Conservation (phyloP, 2,329 filamentous ascomycete species). For the Aspergillus spinulosporus region DNA sequence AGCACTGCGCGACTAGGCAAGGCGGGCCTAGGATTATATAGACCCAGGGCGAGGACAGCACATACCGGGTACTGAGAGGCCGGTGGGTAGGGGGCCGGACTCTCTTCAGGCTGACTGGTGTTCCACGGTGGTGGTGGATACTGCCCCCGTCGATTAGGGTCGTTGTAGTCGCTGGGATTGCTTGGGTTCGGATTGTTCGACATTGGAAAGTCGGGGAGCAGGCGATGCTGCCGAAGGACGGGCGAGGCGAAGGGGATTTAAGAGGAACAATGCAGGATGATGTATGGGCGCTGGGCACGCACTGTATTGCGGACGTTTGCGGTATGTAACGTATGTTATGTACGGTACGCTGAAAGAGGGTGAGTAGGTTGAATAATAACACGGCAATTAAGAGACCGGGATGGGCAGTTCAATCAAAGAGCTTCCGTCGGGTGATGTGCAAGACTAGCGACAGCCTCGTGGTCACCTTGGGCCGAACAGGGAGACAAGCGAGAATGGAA, state of each 20-base stretch:
- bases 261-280: conserved; percentile 31
- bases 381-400: conserved; percentile 16
- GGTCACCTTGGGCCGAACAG: conserved; percentile 18
- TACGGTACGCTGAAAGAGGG: conserved; percentile 9
- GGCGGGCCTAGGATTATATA: neutral
- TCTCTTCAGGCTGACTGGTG: conserved; percentile 40
- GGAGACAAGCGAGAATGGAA: conserved; percentile 8
- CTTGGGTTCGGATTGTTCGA: conserved; percentile 39
- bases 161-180: conserved; percentile 43
- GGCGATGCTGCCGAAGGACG: conserved; percentile 24
- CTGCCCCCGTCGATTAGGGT: conserved; percentile 48
- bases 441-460: conserved; percentile 37
- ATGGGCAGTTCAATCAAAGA: conserved; percentile 26
- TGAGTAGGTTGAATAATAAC: conserved; percentile 17
- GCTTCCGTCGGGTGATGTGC: conserved; percentile 35
- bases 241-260: conserved; percentile 22
- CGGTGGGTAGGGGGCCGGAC: conserved; percentile 39
- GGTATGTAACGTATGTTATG: conserved; percentile 19
- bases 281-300: conserved; percentile 25
- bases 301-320: conserved; percentile 15
- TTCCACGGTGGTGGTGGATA: conserved; percentile 47
- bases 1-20: neutral
- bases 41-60: conserved; percentile 14
- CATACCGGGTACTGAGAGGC: conserved; percentile 41
- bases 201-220: conserved; percentile 35